A percentile compares a stretch with the other conserved stretches of the same genome.
These are phyloP conservation scores for Pleodorina starrii DNA, from an alignment of 139 green algal genomes.

Conservation along the genomic window DNA sequence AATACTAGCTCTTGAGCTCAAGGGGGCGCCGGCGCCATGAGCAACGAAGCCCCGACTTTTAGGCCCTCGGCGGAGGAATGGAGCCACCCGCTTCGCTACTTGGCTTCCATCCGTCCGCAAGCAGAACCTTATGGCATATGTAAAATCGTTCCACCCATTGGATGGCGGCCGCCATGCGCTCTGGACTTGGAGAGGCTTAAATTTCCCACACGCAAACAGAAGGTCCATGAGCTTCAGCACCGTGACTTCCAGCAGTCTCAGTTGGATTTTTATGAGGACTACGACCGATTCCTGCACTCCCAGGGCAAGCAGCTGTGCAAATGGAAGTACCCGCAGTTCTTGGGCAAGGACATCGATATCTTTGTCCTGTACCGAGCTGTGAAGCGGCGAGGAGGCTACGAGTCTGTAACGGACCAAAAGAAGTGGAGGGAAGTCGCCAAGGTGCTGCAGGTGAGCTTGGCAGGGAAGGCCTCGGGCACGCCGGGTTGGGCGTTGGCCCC, in stretches of 20 bases:
- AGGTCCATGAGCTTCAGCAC: slow-evolving; percentile 86
- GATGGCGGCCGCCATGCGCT: slow-evolving; percentile 78
- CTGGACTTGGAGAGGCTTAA: slow-evolving; percentile 70
- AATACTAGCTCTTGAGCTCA: neutral
- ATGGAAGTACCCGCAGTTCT: slow-evolving; percentile 74
- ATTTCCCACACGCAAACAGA: slow-evolving; percentile 85
- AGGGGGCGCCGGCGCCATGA: neutral
- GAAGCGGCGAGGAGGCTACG: slow-evolving; percentile 78
- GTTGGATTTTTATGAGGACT: slow-evolving; percentile 72
- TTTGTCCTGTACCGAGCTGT: slow-evolving; percentile 76
- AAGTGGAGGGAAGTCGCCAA: slow-evolving; percentile 82
- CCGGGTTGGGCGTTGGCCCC: neutral
- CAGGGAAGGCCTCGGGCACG: neutral
- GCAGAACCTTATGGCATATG: slow-evolving; percentile 84
- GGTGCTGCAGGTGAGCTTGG: slow-evolving; percentile 72
- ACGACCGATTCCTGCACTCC: slow-evolving; percentile 67
- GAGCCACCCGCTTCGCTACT: slow-evolving; percentile 78
- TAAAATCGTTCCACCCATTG: slow-evolving; percentile 82
- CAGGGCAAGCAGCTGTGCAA: slow-evolving; percentile 62
- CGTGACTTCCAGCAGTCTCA: slow-evolving; percentile 49
- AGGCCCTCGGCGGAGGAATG: slow-evolving; percentile 82
- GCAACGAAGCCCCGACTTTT: slow-evolving; percentile 72
- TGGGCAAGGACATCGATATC: slow-evolving; percentile 84
- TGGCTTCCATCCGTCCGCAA: slow-evolving; percentile 68
- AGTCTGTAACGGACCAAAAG: slow-evolving; percentile 76